Evolutionary conservation across 2,329 filamentous ascomycete species (phyloP), one percentile per base, ranked within the genome.

Genomic region (Nothopassalora personata): DNA sequence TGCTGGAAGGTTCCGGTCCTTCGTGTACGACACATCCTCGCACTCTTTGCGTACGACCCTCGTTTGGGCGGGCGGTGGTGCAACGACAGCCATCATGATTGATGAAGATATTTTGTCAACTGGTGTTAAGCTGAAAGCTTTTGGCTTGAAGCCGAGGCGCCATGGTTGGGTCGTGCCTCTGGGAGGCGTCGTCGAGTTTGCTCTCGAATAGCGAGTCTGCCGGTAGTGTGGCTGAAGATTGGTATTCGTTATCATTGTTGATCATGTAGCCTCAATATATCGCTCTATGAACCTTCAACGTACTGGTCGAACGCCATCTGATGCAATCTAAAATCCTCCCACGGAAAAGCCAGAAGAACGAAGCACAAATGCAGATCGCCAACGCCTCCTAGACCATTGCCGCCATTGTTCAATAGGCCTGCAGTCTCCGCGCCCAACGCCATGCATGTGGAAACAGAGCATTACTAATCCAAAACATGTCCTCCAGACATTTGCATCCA

Each of bases 1-100:
- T 56, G 77, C 77, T 0, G 80, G 78, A 1, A 72, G 70, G 0
- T 77, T 82, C 7, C 60, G 67, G 4, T 61, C 69, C 13, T 74
- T 81, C 27, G 69, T 57, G 0, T 80, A 76, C 57, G 57, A 67
- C 5, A 52, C 59, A 1, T 61, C 45, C 43, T 68, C 70, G 68
- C 68, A 70, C 58, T 71, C 5, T 70, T 27, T 64, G 49, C 59
- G 43, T 6, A 54, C 64, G 28, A 58, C 23, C 23, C 23, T 23
- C 23, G 57, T 39, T 39, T 63, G 34, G 54, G 13, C 15, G 39
- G 39, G 49, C 3, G 33, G 54, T 15, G 39, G 48, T 43, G 54
- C 33, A n/a, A 23, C n/a, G 7, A 45, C 28, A 15, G 54, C 58
- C 15, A 46, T 33, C 10, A 54, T 60, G 49, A 43, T 13, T 11